Base-by-base conservation (phyloP, 306 rosid genomes). In the Alnus rubra region DNA sequence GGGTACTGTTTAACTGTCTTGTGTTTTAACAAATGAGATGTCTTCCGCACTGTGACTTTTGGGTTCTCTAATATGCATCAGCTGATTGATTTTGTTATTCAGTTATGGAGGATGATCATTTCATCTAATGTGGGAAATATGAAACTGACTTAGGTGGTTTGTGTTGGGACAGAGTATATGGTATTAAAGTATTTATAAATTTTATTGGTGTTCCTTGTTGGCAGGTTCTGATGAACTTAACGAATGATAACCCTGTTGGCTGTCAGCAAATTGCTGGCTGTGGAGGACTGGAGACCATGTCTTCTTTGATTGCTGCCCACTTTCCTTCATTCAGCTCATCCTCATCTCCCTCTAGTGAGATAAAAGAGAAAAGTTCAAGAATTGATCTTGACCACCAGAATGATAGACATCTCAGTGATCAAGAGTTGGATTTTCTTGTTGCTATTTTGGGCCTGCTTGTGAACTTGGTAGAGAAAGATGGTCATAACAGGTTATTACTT, bases 191-290 rank as follows among this genome's bases (percentile, higher is more conserved):
- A 31, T 51, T 15, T 15, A 3, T 14, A 52, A 73, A 35, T 79
- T 53, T 49, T 58, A 54, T 23, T 71, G 19, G 72, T 82, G 60
- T 68, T 73, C 54, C 49, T 69, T 77, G 71, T 75, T 88, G 78
- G 73, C 92, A 96, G 99, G 99, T 90, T 88, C 85, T 96, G 82
- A 96, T 96, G 99, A 93, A 93, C 87, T 86, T 96, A 85, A 94
- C 99, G 19, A 93, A 95, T 80, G 99, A 96, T 81, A 96, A 96
- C 85, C 94, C 91, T 73, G 86, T 88, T 86, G 99, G 99, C 69
- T 96, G 98, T 82, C 86, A 33, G 84, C 96, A 91, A 90, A 96
- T 96, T 84, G 97, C 98, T 79, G 75, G 83, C 37, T 70, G 79
- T 86, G 98, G 98, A 79, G 99, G 99, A 71, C 86, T 96, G 63